A percentile compares a stretch with the other conserved stretches of the same genome.
phyloP scores from a whole-genome alignment of 495 filamentous ascomycete species.

The Talaromyces proteolyticus region DNA sequence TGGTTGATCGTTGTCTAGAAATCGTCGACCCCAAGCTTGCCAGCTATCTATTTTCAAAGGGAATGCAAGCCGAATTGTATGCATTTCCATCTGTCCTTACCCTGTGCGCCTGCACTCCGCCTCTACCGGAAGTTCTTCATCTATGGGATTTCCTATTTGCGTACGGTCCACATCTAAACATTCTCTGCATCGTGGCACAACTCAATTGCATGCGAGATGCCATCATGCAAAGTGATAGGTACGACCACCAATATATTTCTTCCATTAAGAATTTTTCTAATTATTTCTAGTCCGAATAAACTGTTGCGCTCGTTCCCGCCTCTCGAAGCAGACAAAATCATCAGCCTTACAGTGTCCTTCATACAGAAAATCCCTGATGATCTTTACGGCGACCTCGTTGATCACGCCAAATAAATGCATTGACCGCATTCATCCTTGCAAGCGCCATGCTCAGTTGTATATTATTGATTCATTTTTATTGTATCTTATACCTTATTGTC shows the following conservation, averaged over 20 bases:
- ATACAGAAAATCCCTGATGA: slow-evolving; percentile 82
- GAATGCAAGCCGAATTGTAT: slow-evolving; percentile 87
- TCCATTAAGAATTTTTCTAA: slow-evolving; percentile 2
- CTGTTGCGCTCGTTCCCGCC: slow-evolving; percentile 85
- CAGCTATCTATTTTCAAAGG: slow-evolving; percentile 73
- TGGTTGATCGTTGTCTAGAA: slow-evolving; percentile 86
- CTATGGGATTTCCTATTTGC: slow-evolving; percentile 99
- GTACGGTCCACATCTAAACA: slow-evolving; percentile 90
- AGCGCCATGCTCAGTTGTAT: background rate
- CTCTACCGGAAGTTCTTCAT: slow-evolving; percentile 84
- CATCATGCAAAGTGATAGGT: slow-evolving; percentile 80
- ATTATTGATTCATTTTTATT: background rate
- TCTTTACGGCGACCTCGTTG: slow-evolving; percentile 81
- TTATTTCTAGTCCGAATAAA: slow-evolving; percentile 69
- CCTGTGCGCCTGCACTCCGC: slow-evolving; percentile 94
- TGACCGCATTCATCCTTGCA: background rate
- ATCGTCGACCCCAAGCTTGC: slow-evolving; percentile 89
- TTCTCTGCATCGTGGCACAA: slow-evolving; percentile 96
- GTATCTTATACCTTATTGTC: background rate
- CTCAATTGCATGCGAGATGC: slow-evolving; percentile 80
- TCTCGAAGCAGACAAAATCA: slow-evolving; percentile 74
- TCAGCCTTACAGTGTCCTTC: slow-evolving; percentile 69
- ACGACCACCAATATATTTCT: slow-evolving; percentile 19
- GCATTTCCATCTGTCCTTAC: slow-evolving; percentile 97
- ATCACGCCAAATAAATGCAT: slow-evolving; percentile 80